Conservation (phyloP, 495 filamentous ascomycete genomes). For the Hypoxylon fuscum region DNA sequence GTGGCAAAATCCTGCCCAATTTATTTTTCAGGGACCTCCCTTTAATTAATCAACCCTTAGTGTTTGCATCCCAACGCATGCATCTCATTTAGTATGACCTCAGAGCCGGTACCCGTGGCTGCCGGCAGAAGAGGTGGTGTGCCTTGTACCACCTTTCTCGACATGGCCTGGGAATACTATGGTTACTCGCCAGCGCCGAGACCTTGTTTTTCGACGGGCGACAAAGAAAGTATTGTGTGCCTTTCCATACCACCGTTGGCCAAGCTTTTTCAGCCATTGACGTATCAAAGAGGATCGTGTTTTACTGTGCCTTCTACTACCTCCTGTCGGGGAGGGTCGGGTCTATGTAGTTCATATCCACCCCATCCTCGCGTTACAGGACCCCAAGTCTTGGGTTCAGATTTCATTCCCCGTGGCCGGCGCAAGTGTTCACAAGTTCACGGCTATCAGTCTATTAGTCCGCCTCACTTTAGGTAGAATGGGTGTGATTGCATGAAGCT, state of each 20-base stretch:
- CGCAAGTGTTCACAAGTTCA: slow-evolving; percentile 11
- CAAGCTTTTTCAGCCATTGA: slow-evolving; percentile 34
- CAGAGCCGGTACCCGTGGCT: slow-evolving; percentile 28
- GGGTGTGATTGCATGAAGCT: slow-evolving; percentile 16
- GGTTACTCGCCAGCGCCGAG: slow-evolving; percentile 27
- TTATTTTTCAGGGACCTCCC: slow-evolving; percentile 12
- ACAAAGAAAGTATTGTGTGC: slow-evolving; percentile 12
- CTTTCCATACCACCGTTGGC: slow-evolving; percentile 28
- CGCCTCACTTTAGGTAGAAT: slow-evolving; percentile 31
- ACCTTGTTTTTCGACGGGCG: slow-evolving; percentile 17
- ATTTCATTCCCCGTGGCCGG: slow-evolving; percentile 12
- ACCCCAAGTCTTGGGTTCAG: slow-evolving; percentile 18
- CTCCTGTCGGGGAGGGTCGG: slow-evolving; percentile 25
- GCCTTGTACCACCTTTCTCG: slow-evolving; percentile 25
- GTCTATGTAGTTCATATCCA: slow-evolving; percentile 15
- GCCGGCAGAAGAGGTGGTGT: slow-evolving; percentile 24
- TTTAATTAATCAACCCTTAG: slow-evolving; percentile 17
- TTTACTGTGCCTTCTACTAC: slow-evolving; percentile 2
- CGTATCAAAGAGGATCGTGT: slow-evolving; percentile 28
- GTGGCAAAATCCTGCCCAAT: slow-evolving; percentile 38
- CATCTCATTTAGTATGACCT: slow-evolving; percentile 31
- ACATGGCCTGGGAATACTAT: slow-evolving; percentile 15
- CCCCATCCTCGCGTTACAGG: slow-evolving; percentile 3
- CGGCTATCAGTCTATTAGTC: slow-evolving; percentile 5
- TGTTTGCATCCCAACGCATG: slow-evolving; percentile 32